Base-by-base conservation (phyloP, 345 rosid species). In the Populus nigra region DNA sequence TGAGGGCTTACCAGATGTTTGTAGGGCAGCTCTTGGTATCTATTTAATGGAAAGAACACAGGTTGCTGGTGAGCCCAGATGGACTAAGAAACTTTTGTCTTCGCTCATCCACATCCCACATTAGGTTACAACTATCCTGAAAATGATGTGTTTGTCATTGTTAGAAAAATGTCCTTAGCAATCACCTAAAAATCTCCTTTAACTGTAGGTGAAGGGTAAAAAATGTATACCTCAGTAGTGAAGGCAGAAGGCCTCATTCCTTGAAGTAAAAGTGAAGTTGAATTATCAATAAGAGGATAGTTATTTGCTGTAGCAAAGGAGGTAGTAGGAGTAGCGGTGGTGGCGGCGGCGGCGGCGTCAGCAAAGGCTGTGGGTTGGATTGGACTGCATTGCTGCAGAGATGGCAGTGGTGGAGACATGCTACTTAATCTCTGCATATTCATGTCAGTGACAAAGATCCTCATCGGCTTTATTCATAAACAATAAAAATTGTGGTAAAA, bases 81-180 rank as follows among this genome's bases (percentile, higher is more conserved):
- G 81, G 77, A 83, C 76, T 88, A 35, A 74, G 80, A 85, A 84
- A 67, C 71, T 83, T 84, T 81, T 86, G 90, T 80, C 82, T 85
- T 79, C 84, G 86, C 65, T 85, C 91, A 17, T 84, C 93, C 71
- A 81, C 86, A 76, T 86, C 89, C 92, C 89, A 89, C 68, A 87
- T 17, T 73, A 78, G 68, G 78, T 75, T 61, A 10, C 75, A 84
- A 80, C 72, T 79, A 71, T 79, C 90, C 88, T 88, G 88, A 85
- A 79, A 84, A 75, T 62, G 84, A 84, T 76, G 73, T 68, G 18
- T 78, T 81, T 78, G 82, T 76, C 76, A 18, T 65, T 71, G 41
- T 59, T 45, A 35, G 73, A 63, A 16, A 39, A 12, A 36, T 13
- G 20, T 22, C 0, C 65, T n/a, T 16, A 3, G 3, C 3, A 29